phyloP scores from a whole-genome alignment of 495 filamentous ascomycete genomes.

The Daldinia grandis region DNA sequence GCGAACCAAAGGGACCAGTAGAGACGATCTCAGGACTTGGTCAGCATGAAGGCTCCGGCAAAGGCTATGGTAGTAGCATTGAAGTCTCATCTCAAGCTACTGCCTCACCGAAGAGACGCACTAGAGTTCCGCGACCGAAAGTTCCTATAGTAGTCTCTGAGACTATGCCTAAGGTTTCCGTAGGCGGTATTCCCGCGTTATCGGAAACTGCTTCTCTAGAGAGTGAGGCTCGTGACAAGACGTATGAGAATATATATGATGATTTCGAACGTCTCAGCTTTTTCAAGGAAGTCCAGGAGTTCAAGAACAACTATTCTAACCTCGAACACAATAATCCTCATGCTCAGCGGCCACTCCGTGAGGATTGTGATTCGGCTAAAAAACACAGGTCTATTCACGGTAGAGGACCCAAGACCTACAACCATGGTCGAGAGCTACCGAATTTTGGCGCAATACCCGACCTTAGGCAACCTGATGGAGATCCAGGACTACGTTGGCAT shows the following conservation, averaged over 20 bases:
- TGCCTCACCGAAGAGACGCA: not conserved
- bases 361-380: not conserved
- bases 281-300: not conserved
- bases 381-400: constrained; percentile 12
- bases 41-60: not conserved
- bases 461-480: constrained; percentile 70
- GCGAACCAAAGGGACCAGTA: not conserved
- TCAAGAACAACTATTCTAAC: not conserved
- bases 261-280: not conserved
- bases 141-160: not conserved
- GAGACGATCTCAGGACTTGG: not conserved
- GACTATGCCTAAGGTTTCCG: not conserved
- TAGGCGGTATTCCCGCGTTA: not conserved
- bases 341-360: not conserved
- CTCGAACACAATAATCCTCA: not conserved
- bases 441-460: constrained; percentile 80
- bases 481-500: constrained; percentile 81
- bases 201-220: not conserved
- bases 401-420: constrained; percentile 55
- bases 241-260: not conserved
- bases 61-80: not conserved
- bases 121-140: not conserved
- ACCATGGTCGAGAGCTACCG: constrained; percentile 75
- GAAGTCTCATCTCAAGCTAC: not conserved
- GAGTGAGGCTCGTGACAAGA: not conserved